Evolutionary conservation across 208 protist genomes (phyloP), one percentile per base, ranked within the genome.

Genomic region (Herpetomonas muscarum): DNA sequence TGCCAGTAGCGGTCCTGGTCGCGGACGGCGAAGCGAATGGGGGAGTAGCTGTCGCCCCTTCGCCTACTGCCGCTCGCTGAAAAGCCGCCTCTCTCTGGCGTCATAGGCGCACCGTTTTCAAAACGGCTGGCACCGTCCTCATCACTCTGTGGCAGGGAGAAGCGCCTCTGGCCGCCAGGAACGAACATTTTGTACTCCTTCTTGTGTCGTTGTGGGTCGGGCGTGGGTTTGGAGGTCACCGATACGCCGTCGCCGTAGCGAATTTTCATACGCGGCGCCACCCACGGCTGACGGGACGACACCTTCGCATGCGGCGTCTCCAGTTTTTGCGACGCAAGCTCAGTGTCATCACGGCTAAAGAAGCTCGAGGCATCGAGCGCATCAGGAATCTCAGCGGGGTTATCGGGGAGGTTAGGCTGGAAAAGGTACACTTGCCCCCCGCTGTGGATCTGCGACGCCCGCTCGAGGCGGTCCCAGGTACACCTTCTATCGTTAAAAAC

Each of bases 351-450:
- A 15, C 34, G 7, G 34, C 34, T 29, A 24, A 69, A 41, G 34
- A 57, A 62, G 10, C 21, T 29, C 15, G 31, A 19, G 1, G 67
- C 63, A 44, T 72, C 71, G 13, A 74, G 51, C 3, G 81, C 68
- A 34, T 85, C 74, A 4, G 65, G 75, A 24, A 89, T 81, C 15
- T 70, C 69, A 2, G 64, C 77, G 0, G 67, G 73, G 0, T 71
- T 19, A 31, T 87, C 80, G 5, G 61, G 12, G 1, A 64, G 49
- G 41, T 72, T 61, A 10, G 73, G 64, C 48, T 85, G 83, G 37
- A 93, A 88, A 1, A 87, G 31, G 54, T 93, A 93, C 41, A 91
- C 53, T 46, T 93, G 87, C 31, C 70, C 74, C 61, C 73, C 74
- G 51, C 70, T 69, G 17, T 73, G 45, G 6, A 89, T 51, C 63